Evolutionary conservation across 495 filamentous ascomycete species (phyloP).

Genomic region (Evernia prunastri): DNA sequence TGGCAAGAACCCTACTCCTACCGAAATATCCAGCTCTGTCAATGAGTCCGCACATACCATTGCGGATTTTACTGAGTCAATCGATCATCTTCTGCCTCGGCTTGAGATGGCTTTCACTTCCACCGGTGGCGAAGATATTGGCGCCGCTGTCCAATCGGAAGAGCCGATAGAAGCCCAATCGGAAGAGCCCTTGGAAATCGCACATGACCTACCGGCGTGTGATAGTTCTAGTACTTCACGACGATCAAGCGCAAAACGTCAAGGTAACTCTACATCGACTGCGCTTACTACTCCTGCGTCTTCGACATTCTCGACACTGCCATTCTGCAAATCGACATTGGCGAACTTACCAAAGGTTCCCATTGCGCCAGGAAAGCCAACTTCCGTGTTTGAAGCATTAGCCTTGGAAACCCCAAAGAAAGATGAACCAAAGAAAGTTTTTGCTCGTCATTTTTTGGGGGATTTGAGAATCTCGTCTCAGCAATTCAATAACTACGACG

Average conservation of each 20-base stretch:
- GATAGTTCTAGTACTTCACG: not conserved
- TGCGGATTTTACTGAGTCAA: not conserved
- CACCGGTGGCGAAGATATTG: not conserved
- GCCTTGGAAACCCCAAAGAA: not conserved
- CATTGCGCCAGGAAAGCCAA: not conserved
- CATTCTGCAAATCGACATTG: not conserved
- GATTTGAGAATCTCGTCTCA: not conserved
- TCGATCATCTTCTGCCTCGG: not conserved
- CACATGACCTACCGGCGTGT: not conserved
- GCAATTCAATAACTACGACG: not conserved
- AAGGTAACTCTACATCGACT: not conserved
- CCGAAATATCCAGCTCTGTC: too few species aligned
- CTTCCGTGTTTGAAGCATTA: not conserved
- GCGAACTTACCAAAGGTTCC: not conserved
- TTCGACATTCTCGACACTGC: not conserved
- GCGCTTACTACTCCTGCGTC: not conserved
- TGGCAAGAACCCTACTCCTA: not conserved
- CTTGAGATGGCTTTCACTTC: not conserved
- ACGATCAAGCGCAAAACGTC: not conserved
- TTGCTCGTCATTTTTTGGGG: not conserved
- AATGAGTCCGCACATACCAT: too few species aligned
- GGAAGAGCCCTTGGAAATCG: not conserved
- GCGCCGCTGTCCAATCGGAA: not conserved
- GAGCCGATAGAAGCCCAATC: not conserved
- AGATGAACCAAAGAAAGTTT: not conserved